Evolutionary conservation across 306 rosid species (phyloP), one percentile per base, ranked within the genome.

Genomic region (Vigna angularis): DNA sequence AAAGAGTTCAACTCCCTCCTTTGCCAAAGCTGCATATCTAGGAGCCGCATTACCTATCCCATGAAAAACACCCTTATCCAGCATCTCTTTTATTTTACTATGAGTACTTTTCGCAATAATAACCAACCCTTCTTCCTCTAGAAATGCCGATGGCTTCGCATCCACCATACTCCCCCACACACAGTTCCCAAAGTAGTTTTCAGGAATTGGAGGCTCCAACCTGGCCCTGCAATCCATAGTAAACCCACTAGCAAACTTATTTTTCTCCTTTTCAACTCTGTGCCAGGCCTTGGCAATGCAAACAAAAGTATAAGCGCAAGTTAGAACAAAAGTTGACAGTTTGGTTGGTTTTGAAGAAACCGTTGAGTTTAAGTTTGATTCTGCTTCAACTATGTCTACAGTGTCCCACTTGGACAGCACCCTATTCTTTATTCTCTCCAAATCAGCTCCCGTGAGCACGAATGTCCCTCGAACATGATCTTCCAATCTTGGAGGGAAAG

Each of bases 381-480:
- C 17, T 18, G 0, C 10, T 67, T 52, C 47, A 1, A 40, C 28
- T 45, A 45, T 45, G 5, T 45, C 16, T 0, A 6, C 2, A 50
- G 0, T 52, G 1, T 84, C 44, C 83, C 88, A 85, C 6, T 15
- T 68, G 3, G 81, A 49, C 11, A 83, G 17, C 1, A 83, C 77
- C 45, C 5, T 58, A 69, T 63, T 53, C 44, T 45, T 83, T 5
- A 86, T 13, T 65, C 74, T 83, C 3, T 80, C 79, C 32, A 86
- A 26, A 73, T 85, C 85, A 5, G 24, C 36, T 1, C 62, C 74
- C 0, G 51, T 76, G 34, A 91, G 80, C 61, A 45, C 5, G 55
- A 91, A 89, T 2, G 80, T 84, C 0, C 86, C 88, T 28, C 91
- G 86, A 6, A 68, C 80, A 1, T 45, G 11, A 40, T 69, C 69